phyloP scores from a whole-genome alignment of 257 asterid genomes.

The Solanum gandarillasii region DNA sequence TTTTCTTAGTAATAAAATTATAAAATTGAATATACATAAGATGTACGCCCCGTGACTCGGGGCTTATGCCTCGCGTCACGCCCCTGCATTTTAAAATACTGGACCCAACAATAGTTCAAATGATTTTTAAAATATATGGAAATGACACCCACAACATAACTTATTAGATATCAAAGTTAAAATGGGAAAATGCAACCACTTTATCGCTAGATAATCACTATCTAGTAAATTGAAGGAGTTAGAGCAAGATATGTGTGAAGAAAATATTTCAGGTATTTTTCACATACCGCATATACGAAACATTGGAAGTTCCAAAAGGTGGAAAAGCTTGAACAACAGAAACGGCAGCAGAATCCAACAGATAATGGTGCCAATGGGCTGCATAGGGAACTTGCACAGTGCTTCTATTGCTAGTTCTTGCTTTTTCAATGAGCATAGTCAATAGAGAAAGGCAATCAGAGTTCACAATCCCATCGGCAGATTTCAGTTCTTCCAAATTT shows the following conservation, averaged over 20 bases:
- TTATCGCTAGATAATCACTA: background rate
- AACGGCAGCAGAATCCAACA: slow-evolving; percentile 62
- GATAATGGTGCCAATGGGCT: slow-evolving; percentile 53
- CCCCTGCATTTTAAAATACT: no score
- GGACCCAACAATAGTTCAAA: background rate
- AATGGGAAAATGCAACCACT: background rate
- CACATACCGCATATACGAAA: slow-evolving; percentile 62
- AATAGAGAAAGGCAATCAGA: slow-evolving; percentile 28
- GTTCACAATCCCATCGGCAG: slow-evolving; percentile 20
- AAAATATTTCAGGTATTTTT: background rate
- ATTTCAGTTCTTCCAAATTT: slow-evolving; percentile 20
- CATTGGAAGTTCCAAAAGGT: slow-evolving; percentile 38
- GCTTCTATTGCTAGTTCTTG: slow-evolving; percentile 28
- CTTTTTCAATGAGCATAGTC: slow-evolving; percentile 75
- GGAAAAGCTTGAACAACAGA: slow-evolving; percentile 41
- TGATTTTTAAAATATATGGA: background rate
- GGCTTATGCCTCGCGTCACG: no score
- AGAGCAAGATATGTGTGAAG: background rate
- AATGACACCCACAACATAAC: background rate
- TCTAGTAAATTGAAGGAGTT: background rate
- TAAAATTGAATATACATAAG: no score
- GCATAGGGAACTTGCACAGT: slow-evolving; percentile 24
- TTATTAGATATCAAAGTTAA: background rate
- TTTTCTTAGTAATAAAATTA: no score
- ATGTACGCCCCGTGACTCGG: no score